Conservation (phyloP, 805 yeast genomes). For the Cyberlindnera suaveolens region DNA sequence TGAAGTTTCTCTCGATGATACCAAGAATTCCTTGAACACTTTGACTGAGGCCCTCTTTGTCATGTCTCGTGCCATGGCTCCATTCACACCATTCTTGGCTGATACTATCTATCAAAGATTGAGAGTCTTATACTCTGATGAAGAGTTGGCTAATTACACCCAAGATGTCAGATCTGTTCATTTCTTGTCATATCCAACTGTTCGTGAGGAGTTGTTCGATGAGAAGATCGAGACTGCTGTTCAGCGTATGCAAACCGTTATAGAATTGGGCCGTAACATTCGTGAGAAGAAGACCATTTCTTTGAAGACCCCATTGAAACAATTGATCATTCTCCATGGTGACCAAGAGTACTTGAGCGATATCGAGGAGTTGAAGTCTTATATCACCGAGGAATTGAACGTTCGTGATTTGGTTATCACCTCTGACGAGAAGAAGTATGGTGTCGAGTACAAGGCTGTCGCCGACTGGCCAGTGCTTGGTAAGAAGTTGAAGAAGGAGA, state of each 20-base stretch:
- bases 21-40: slow-evolving; percentile 82
- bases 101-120: slow-evolving; percentile 83
- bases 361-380: slow-evolving; percentile 66
- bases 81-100: slow-evolving; percentile 94
- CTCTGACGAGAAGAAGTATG: slow-evolving; percentile 83
- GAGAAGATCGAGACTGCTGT: slow-evolving; percentile 83
- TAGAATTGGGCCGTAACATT: slow-evolving; percentile 91
- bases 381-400: slow-evolving; percentile 87
- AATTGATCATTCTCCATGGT: slow-evolving; percentile 78
- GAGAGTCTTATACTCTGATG: slow-evolving; percentile 53
- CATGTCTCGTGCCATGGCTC: slow-evolving; percentile 94
- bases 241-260: slow-evolving; percentile 92
- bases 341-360: slow-evolving; percentile 71
- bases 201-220: slow-evolving; percentile 74
- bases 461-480: slow-evolving; percentile 99
- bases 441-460: slow-evolving; percentile 87
- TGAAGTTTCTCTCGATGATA: slow-evolving; percentile 78
- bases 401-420: slow-evolving; percentile 85
- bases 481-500: slow-evolving; percentile 92
- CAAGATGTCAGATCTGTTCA: slow-evolving; percentile 81
- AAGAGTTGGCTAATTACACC: slow-evolving; percentile 43
- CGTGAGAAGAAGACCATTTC: slow-evolving; percentile 95
- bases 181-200: slow-evolving; percentile 85
- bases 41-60: slow-evolving; percentile 85
- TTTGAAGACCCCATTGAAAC: slow-evolving; percentile 89